Conservation (phyloP, 1,284 basidiomycete species). For the Tylopilus orsonianus region DNA sequence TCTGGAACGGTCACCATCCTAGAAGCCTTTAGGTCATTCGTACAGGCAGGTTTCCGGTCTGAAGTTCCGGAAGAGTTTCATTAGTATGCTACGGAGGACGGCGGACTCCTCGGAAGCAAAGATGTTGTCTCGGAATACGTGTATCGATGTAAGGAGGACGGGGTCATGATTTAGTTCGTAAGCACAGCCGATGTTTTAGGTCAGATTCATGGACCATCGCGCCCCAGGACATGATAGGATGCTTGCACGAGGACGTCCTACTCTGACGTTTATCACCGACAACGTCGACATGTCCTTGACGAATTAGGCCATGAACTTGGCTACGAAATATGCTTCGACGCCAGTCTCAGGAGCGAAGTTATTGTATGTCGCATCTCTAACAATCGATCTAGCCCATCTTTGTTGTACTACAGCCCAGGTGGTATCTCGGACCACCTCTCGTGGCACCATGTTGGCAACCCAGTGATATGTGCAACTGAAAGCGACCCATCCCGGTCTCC, state of each 20-base stretch:
- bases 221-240: slow-evolving; percentile 90
- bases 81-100: slow-evolving; percentile 93
- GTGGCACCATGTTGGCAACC: slow-evolving; percentile 16
- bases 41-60: slow-evolving; percentile 74
- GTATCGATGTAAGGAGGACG: slow-evolving; percentile 59
- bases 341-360: slow-evolving; percentile 7
- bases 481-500: slow-evolving; percentile 62
- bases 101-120: slow-evolving; percentile 88
- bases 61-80: slow-evolving; percentile 84
- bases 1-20: slow-evolving; percentile 89
- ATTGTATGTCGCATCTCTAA: slow-evolving; percentile 10
- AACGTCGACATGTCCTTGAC: slow-evolving; percentile 17
- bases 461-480: slow-evolving; percentile 41
- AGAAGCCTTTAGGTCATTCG: slow-evolving; percentile 81
- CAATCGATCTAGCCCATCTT: neutral
- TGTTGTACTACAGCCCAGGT: slow-evolving; percentile 3
- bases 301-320: slow-evolving; percentile 12
- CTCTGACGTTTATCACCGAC: slow-evolving; percentile 79
- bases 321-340: slow-evolving; percentile 5
- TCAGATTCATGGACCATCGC: neutral
- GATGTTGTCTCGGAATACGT: slow-evolving; percentile 83
- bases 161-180: slow-evolving; percentile 76
- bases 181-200: slow-evolving; percentile 33
- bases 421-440: slow-evolving; percentile 24
- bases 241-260: slow-evolving; percentile 90